Evolutionary conservation across 1,284 basidiomycete species (phyloP).

Genomic region (Trichosporon faecale): DNA sequence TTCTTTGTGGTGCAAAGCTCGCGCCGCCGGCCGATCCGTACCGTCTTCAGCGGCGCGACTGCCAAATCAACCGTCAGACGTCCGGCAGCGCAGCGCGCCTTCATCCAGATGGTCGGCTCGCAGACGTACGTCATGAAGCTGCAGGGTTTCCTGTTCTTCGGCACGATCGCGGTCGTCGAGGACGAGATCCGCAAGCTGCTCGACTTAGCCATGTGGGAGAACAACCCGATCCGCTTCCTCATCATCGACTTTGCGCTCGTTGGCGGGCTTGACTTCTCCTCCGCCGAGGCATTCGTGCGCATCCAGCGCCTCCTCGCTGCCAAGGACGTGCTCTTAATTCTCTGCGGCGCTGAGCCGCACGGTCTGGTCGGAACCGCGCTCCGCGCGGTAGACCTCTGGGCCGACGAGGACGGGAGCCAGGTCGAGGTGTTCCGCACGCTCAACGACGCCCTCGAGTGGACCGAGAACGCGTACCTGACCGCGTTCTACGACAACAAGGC

Average conservation of each 20-base stretch:
- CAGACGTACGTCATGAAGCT: conserved; percentile 87
- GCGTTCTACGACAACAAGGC: conserved; percentile 50
- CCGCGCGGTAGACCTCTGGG: conserved; percentile 70
- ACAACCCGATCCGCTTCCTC: conserved; percentile 82
- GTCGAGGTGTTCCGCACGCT: conserved; percentile 81
- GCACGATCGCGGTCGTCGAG: conserved; percentile 86
- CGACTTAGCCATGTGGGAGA: conserved; percentile 69
- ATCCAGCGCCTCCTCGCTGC: conserved; percentile 77
- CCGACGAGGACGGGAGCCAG: conserved; percentile 58
- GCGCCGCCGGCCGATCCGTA: conserved; percentile 73
- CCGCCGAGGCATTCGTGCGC: conserved; percentile 91
- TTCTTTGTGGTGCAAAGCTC: conserved; percentile 97
- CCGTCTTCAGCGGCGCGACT: conserved; percentile 71
- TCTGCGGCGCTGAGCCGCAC: conserved; percentile 74
- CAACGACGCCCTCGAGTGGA: conserved; percentile 95
- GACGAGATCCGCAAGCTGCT: conserved; percentile 65
- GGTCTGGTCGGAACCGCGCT: conserved; percentile 68
- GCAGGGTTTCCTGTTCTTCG: conserved; percentile 90
- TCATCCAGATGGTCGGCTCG: conserved; percentile 83
- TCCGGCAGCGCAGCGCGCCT: conserved; percentile 80
- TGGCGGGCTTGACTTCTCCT: conserved; percentile 87
- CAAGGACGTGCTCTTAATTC: conserved; percentile 76
- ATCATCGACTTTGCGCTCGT: conserved; percentile 81
- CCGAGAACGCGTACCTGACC: conserved; percentile 75
- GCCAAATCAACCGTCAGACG: conserved; percentile 87